Evolutionary conservation across 345 rosid genomes (phyloP).

Genomic region (Zanthoxylum bungeanum): DNA sequence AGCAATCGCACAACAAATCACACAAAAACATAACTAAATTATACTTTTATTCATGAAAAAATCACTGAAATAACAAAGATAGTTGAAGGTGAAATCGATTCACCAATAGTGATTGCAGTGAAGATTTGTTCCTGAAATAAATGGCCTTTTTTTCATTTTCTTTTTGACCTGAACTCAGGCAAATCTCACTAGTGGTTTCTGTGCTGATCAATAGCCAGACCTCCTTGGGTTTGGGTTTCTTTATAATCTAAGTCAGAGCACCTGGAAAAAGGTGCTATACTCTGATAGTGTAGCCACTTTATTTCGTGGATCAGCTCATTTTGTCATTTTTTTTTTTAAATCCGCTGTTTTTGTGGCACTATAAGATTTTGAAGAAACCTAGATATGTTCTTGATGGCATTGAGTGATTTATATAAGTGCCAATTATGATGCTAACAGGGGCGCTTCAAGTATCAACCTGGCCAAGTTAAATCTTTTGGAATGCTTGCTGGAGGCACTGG

Average conservation of each 20-base stretch:
- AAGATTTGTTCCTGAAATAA: neutral
- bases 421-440: constrained; percentile 33
- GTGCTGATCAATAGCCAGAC: neutral
- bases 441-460: constrained; percentile 63
- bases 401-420: neutral
- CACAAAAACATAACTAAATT: too few species aligned
- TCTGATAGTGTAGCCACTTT: neutral
- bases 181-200: neutral
- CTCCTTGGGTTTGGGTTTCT: neutral
- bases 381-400: neutral
- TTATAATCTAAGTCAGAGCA: neutral
- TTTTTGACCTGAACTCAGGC: neutral
- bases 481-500: constrained; percentile 81
- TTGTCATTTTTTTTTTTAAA: neutral
- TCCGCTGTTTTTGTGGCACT: neutral
- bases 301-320: neutral
- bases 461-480: constrained; percentile 61
- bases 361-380: neutral
- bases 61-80: too few species aligned
- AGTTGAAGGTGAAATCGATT: too few species aligned
- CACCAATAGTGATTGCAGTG: neutral
- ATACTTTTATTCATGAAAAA: too few species aligned
- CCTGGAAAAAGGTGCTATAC: neutral
- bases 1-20: too few species aligned
- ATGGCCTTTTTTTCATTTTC: too few species aligned